Percentiles rank a stretch among this genome's conserved stretches.
Conservation (phyloP, 225 moss, liverwort and hornwort genomes). For the Bryoerythrophyllum caledonicum region DNA sequence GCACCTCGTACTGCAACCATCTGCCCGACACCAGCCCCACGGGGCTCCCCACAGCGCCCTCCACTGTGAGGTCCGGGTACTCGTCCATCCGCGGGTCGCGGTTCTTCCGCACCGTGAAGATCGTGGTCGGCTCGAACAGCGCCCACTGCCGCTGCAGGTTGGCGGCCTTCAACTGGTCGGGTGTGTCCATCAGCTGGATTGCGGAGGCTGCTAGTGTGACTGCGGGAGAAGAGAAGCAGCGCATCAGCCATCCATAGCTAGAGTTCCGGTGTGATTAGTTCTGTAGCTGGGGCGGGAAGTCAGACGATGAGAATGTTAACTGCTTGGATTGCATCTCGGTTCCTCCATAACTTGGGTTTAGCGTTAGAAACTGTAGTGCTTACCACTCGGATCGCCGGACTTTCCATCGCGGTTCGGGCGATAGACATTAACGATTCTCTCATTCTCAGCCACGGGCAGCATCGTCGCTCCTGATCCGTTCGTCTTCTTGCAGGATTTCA, state of each 20-base stretch:
- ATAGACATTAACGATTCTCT: slow-evolving; percentile 32
- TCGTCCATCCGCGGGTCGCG: slow-evolving; percentile 35
- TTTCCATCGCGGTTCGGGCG: slow-evolving; percentile 19
- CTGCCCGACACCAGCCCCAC: slow-evolving; percentile 43
- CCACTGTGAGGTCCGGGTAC: slow-evolving; percentile 33
- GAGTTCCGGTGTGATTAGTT: neutral
- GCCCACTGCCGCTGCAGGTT: slow-evolving; percentile 39
- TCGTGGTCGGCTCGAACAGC: slow-evolving; percentile 32
- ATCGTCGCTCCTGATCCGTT: neutral
- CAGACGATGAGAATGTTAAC: neutral
- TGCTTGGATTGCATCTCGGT: too few relatives aligned
- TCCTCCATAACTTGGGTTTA: too few relatives aligned
- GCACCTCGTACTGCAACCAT: slow-evolving; percentile 46
- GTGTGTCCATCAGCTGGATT: slow-evolving; percentile 33
- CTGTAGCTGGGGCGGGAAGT: too few relatives aligned
- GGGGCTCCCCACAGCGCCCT: slow-evolving; percentile 32
- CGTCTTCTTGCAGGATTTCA: slow-evolving; percentile 22
- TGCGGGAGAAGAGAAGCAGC: slow-evolving; percentile 12
- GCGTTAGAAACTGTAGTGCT: neutral
- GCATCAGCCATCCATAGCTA: neutral
- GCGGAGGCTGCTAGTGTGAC: slow-evolving; percentile 37
- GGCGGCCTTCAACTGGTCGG: slow-evolving; percentile 16
- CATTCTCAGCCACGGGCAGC: slow-evolving; percentile 29
- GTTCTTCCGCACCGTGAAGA: slow-evolving; percentile 41
- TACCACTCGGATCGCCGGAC: slow-evolving; percentile 19